phyloP scores from a whole-genome alignment of 345 rosid genomes.

The Pugionium cornutum region DNA sequence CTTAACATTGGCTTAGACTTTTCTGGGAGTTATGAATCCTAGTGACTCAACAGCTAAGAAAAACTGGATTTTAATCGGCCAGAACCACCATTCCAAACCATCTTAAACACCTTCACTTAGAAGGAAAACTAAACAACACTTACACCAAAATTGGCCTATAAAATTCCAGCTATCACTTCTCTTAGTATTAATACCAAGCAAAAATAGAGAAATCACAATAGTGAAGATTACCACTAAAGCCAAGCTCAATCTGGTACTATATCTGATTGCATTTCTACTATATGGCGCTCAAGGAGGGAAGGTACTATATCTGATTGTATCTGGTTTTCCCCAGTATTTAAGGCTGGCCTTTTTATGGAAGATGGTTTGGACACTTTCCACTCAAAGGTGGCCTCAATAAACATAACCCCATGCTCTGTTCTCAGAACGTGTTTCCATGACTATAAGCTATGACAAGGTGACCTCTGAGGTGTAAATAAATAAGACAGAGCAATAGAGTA shows the following conservation, averaged over 20 bases:
- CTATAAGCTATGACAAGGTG: neutral
- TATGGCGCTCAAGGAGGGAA: constrained; percentile 22
- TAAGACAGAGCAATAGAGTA: constrained; percentile 20
- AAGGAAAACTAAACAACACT: constrained; percentile 1
- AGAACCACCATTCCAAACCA: neutral
- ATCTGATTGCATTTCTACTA: constrained; percentile 23
- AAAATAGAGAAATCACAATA: constrained; percentile 20
- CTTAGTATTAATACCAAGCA: constrained; percentile 5
- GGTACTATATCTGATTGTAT: constrained; percentile 10
- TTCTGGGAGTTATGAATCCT: no score
- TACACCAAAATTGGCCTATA: constrained; percentile 25
- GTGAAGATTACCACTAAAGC: constrained; percentile 15
- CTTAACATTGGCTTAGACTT: no score
- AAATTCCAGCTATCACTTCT: neutral
- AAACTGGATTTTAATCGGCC: no score
- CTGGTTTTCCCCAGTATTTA: neutral
- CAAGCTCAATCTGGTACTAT: neutral
- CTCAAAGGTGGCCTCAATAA: constrained; percentile 3
- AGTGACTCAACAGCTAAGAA: no score
- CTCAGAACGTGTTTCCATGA: constrained; percentile 21
- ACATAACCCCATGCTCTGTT: neutral
- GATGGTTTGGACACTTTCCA: constrained; percentile 13
- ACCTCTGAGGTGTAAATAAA: neutral
- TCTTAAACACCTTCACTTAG: no score
- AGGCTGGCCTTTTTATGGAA: neutral